Conservation (phyloP, 495 filamentous ascomycete species). For the Aspergillus ostianus region DNA sequence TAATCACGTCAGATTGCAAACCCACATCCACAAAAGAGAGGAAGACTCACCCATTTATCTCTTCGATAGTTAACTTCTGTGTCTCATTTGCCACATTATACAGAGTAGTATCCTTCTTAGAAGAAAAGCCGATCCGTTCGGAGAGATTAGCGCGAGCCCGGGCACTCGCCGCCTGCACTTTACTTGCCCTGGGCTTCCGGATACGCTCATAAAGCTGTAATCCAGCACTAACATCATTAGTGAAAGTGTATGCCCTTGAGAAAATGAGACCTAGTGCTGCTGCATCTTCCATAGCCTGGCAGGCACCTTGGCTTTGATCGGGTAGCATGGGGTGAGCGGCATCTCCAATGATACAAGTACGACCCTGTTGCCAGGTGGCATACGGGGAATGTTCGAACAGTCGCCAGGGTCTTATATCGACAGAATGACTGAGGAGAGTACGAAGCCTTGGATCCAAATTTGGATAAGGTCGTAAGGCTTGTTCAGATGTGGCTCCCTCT, state of each 20-base stretch:
- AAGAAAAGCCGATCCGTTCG: slow-evolving; percentile 29
- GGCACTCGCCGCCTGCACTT: slow-evolving; percentile 39
- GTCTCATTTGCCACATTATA: slow-evolving; percentile 14
- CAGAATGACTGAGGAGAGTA: slow-evolving; percentile 26
- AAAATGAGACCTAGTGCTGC: slow-evolving; percentile 37
- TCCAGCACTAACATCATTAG: slow-evolving; percentile 25
- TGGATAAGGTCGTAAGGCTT: slow-evolving; percentile 27
- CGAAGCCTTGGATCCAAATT: slow-evolving; percentile 26
- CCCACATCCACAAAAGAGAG: too few species aligned
- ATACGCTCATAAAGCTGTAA: slow-evolving; percentile 39
- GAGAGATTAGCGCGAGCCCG: slow-evolving; percentile 26
- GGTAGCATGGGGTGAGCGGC: slow-evolving; percentile 53
- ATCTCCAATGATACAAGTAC: slow-evolving; percentile 29
- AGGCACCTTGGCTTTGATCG: slow-evolving; percentile 37
- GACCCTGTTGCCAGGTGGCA: slow-evolving; percentile 28
- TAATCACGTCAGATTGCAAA: too few species aligned
- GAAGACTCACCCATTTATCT: slow-evolving; percentile 22
- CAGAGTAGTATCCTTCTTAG: background rate
- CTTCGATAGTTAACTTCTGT: slow-evolving; percentile 33
- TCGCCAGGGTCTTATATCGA: slow-evolving; percentile 33
- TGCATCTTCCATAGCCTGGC: slow-evolving; percentile 43
- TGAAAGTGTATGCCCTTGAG: slow-evolving; percentile 24
- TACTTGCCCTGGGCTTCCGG: slow-evolving; percentile 36
- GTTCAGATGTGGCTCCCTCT: slow-evolving; percentile 21
- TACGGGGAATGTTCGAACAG: slow-evolving; percentile 30